Conservation (phyloP, 208 protist genomes). For the Leishmania turanica region DNA sequence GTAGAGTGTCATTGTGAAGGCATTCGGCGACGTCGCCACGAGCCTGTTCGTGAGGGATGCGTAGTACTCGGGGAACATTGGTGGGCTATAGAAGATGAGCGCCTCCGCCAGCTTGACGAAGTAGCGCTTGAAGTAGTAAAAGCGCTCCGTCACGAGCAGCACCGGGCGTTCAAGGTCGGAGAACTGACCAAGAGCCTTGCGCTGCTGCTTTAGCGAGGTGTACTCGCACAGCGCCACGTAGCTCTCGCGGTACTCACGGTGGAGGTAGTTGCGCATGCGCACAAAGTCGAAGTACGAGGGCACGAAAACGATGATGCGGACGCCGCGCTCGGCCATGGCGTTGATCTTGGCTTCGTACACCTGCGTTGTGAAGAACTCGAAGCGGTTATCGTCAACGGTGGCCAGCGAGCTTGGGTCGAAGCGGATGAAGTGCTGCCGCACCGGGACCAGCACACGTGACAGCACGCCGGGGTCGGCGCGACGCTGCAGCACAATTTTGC, state of each 20-base stretch:
- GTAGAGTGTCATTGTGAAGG: conserved; percentile 89
- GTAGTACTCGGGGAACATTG: conserved; percentile 94
- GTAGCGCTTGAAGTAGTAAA: conserved; percentile 97
- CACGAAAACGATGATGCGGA: conserved; percentile 92
- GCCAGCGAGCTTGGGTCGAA: conserved; percentile 62
- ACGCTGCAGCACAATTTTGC: conserved; percentile 67
- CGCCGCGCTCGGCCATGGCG: conserved; percentile 71
- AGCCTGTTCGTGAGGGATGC: conserved; percentile 89
- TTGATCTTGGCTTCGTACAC: conserved; percentile 79
- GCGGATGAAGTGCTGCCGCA: conserved; percentile 93
- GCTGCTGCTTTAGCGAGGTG: conserved; percentile 79
- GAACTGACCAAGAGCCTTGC: conserved; percentile 84
- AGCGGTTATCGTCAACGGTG: conserved; percentile 84
- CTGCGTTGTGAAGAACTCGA: conserved; percentile 92
- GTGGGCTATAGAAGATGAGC: conserved; percentile 96
- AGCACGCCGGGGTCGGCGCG: conserved; percentile 58
- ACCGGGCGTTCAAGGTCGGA: conserved; percentile 82
- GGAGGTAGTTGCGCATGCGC: conserved; percentile 94
- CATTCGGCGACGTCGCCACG: conserved; percentile 70
- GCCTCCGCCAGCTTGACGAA: conserved; percentile 92
- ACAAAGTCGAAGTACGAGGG: conserved; percentile 98
- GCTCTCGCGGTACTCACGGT: conserved; percentile 87
- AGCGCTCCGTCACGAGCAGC: conserved; percentile 96
- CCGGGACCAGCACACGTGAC: conserved; percentile 59
- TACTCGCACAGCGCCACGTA: conserved; percentile 94